These are phyloP conservation scores for Aspergillus sojae DNA, from an alignment of 2,329 filamentous ascomycete genomes.

Conservation along the genomic window DNA sequence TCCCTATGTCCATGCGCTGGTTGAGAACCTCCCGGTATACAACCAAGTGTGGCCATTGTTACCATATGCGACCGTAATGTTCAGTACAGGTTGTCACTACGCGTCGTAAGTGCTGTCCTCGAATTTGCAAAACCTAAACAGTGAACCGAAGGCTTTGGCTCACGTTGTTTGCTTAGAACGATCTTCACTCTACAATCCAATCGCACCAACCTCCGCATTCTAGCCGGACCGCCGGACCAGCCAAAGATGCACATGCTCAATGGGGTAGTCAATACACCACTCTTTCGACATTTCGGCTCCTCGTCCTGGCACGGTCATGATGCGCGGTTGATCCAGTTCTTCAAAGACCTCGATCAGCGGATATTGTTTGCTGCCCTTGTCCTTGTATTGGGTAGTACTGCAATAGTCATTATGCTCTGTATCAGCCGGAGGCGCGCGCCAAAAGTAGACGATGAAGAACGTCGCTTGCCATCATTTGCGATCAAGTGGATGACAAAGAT, in stretches of 20 bases:
- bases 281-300: slow-evolving; percentile 47
- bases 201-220: slow-evolving; percentile 38
- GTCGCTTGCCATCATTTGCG: not conserved
- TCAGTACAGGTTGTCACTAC: slow-evolving; percentile 49
- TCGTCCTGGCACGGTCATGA: slow-evolving; percentile 49
- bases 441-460: not conserved
- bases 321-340: slow-evolving; percentile 22
- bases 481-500: not conserved
- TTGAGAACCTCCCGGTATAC: slow-evolving; percentile 37
- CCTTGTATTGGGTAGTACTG: not conserved
- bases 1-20: slow-evolving; percentile 37
- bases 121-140: not conserved
- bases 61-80: slow-evolving; percentile 48
- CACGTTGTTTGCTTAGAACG: slow-evolving; percentile 21
- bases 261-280: slow-evolving; percentile 42
- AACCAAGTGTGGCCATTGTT: slow-evolving; percentile 45
- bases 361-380: not conserved
- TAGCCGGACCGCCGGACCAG: slow-evolving; percentile 33
- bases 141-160: not conserved
- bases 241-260: slow-evolving; percentile 43
- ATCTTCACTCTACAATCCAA: slow-evolving; percentile 42
- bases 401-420: not conserved
- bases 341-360: not conserved
- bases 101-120: slow-evolving; percentile 35
- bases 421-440: not conserved